A percentile compares a stretch with the other conserved stretches of the same genome.
Evolutionary conservation across 345 rosid genomes (phyloP).

Genomic region (Alliaria petiolata): DNA sequence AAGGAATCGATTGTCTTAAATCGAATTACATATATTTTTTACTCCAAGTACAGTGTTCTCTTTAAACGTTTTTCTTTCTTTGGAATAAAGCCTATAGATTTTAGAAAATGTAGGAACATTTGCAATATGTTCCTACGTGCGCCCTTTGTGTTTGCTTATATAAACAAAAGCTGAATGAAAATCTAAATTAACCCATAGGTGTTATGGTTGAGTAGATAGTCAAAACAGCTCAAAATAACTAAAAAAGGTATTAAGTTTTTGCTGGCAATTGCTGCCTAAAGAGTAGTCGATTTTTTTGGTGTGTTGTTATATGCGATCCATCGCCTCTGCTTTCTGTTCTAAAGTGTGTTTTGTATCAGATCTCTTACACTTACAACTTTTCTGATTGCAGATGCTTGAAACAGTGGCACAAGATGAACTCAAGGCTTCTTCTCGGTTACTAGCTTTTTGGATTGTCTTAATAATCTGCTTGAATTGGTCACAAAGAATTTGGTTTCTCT

Average conservation of each 20-base stretch:
- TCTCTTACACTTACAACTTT: background rate
- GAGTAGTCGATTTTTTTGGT: background rate
- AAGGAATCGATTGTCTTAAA: background rate
- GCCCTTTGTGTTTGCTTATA: background rate
- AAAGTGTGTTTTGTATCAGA: background rate
- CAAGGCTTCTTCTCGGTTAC: constrained; percentile 14
- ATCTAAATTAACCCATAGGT: background rate
- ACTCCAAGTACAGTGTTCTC: background rate
- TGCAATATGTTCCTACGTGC: background rate
- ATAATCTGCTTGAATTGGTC: constrained; percentile 6
- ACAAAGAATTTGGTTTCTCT: background rate
- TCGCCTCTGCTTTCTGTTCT: background rate
- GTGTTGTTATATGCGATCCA: background rate
- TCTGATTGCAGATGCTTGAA: constrained; percentile 21
- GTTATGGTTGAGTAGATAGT: background rate
- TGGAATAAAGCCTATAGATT: background rate
- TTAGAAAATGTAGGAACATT: background rate
- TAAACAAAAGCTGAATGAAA: background rate
- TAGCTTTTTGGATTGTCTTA: constrained; percentile 14
- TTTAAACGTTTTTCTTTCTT: background rate
- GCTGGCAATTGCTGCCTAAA: background rate
- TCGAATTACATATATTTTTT: background rate
- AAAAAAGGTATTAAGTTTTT: background rate
- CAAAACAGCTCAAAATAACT: background rate
- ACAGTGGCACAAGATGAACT: constrained; percentile 6